Conservation (phyloP, 805 yeast species). For the Pichia membranifaciens region DNA sequence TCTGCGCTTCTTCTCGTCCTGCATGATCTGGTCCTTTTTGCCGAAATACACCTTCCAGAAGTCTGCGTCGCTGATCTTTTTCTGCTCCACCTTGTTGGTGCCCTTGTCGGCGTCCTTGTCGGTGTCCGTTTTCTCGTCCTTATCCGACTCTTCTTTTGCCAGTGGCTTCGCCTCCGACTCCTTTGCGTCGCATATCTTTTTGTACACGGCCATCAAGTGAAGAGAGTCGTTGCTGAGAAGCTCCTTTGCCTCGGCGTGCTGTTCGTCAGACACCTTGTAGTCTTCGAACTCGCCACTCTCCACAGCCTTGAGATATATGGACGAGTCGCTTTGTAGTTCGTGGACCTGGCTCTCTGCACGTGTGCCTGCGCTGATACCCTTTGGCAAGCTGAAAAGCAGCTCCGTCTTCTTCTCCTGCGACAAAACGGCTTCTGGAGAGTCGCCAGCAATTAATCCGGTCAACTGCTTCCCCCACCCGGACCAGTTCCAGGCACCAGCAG, state of each 20-base stretch:
- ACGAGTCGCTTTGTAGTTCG: constrained; percentile 45
- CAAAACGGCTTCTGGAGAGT: constrained; percentile 12
- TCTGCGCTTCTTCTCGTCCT: constrained; percentile 62
- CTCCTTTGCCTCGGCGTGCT: constrained; percentile 37
- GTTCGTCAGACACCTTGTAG: constrained; percentile 42
- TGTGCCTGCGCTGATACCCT: constrained; percentile 36
- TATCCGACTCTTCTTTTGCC: background rate
- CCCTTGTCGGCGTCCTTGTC: background rate
- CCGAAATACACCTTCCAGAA: constrained; percentile 76
- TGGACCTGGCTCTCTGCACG: constrained; percentile 61
- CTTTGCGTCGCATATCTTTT: constrained; percentile 53
- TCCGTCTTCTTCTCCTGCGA: constrained; percentile 32
- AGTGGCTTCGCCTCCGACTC: background rate
- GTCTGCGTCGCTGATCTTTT: constrained; percentile 40
- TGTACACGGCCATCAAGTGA: constrained; percentile 50
- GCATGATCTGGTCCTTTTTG: constrained; percentile 45
- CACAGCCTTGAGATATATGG: constrained; percentile 34
- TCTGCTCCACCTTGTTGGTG: constrained; percentile 19
- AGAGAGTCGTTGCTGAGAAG: constrained; percentile 41
- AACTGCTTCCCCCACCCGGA: constrained; percentile 10
- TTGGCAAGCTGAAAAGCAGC: constrained; percentile 40
- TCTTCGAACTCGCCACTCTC: constrained; percentile 32
- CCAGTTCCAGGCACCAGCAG: constrained; percentile 9
- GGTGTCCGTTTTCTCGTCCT: background rate
- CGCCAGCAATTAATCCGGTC: constrained; percentile 4